Conservation (phyloP, 2,329 filamentous ascomycete genomes). For the Cercospora sp. region DNA sequence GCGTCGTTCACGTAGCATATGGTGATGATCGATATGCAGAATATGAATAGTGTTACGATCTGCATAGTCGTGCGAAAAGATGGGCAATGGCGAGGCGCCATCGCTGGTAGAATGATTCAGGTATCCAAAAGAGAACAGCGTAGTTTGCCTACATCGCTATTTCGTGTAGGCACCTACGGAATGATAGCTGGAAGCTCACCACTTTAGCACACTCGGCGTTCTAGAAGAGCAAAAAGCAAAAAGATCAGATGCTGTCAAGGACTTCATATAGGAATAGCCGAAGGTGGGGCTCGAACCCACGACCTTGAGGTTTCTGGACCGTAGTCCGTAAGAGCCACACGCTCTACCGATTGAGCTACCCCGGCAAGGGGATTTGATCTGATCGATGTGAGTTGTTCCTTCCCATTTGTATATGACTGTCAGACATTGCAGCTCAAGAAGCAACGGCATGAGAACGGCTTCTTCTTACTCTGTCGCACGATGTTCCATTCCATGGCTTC, state of each 20-base stretch:
- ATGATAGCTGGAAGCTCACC: not conserved
- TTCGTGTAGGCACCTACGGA: no score
- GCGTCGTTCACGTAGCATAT: not conserved
- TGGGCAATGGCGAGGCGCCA: not conserved
- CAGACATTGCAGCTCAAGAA: not conserved
- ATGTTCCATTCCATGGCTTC: not conserved
- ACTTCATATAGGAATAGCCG: conserved; percentile 5
- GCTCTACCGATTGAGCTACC: conserved; percentile 56
- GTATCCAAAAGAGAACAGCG: not conserved
- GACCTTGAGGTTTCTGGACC: conserved; percentile 3
- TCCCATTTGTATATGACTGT: not conserved
- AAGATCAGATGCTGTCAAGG: not conserved
- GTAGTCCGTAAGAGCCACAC: conserved; percentile 34
- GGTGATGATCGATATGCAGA: not conserved
- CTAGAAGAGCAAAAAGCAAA: not conserved
- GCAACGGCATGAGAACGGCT: not conserved
- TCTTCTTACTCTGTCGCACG: not conserved
- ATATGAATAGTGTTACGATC: not conserved
- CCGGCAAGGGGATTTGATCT: conserved; percentile 37
- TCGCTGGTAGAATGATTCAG: not conserved
- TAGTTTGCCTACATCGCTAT: not conserved
- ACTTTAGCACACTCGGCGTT: not conserved
- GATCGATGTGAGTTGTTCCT: not conserved
- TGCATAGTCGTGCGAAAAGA: not conserved
- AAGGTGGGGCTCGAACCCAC: conserved; percentile 9